A percentile compares a stretch with the other conserved stretches of the same genome.
Conservation (phyloP, 2,329 filamentous ascomycete species). For the Balansia obtecta region DNA sequence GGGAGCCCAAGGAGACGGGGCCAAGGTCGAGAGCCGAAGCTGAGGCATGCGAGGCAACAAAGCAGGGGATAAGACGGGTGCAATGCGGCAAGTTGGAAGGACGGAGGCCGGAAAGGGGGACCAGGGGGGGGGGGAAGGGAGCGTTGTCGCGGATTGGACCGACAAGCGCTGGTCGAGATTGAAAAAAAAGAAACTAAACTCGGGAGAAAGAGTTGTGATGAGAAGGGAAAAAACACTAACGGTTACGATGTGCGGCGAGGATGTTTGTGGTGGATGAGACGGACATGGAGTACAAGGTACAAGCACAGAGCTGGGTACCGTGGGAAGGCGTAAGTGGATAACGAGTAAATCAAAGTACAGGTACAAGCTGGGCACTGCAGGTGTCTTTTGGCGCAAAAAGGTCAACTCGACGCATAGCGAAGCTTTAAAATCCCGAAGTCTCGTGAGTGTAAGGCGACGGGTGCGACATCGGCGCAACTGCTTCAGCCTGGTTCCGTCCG, state of each 20-base stretch:
- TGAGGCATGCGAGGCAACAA: conserved; percentile 11
- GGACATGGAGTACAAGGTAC: conserved; percentile 2
- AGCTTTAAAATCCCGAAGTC: no score
- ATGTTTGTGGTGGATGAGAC: conserved; percentile 1
- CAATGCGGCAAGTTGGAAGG: conserved; percentile 1
- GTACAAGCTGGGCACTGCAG: no score
- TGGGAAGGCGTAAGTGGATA: no score
- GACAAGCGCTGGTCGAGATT: conserved; percentile 5
- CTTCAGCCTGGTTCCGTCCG: no score
- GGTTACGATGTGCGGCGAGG: background rate
- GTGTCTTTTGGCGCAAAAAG: no score
- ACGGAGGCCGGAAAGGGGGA: background rate
- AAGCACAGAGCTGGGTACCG: no score
- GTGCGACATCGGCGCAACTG: background rate
- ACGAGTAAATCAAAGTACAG: no score
- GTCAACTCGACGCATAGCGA: no score
- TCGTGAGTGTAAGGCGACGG: no score
- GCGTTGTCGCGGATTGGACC: conserved; percentile 4
- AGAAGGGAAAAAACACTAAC: conserved; percentile 1
- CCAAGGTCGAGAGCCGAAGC: conserved; percentile 8
- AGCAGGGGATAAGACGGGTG: conserved; percentile 4
- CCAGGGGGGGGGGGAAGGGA: conserved; percentile 2
- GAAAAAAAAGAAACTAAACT: background rate
- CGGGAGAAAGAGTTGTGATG: background rate
- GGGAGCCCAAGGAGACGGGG: conserved; percentile 6